Percentiles rank a stretch among this genome's conserved stretches.
Evolutionary conservation across 257 asterid genomes (phyloP).

Genomic region (Fraxinus excelsior): DNA sequence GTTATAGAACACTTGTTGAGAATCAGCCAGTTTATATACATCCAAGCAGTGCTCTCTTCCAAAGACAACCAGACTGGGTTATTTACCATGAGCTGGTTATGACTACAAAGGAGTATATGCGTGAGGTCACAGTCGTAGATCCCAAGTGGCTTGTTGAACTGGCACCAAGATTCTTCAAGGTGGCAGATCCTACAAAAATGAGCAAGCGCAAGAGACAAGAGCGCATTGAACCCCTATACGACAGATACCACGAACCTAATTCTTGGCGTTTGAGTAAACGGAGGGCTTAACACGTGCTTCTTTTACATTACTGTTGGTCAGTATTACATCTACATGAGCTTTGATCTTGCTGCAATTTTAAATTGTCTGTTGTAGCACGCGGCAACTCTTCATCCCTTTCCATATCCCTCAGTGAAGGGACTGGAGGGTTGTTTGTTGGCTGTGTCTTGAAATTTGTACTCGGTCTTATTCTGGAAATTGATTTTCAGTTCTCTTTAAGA

Average conservation of each 20-base stretch:
- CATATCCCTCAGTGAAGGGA: background rate
- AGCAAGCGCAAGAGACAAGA: conserved; percentile 99
- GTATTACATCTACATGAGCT: conserved; percentile 23
- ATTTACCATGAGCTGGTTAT: conserved; percentile 89
- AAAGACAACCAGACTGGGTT: conserved; percentile 96
- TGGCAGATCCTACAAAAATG: conserved; percentile 86
- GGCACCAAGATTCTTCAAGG: conserved; percentile 95
- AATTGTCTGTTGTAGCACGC: background rate
- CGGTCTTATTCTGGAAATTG: background rate
- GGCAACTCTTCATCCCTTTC: background rate
- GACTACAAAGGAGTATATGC: conserved; percentile 98
- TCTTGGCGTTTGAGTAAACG: conserved; percentile 97
- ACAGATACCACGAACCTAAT: conserved; percentile 91
- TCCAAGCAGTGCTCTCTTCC: conserved; percentile 94
- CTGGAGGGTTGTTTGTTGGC: background rate
- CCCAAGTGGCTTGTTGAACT: conserved; percentile 96
- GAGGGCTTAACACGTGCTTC: conserved; percentile 56
- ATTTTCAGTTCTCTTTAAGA: background rate
- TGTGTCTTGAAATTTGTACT: background rate
- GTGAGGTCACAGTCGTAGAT: conserved; percentile 86
- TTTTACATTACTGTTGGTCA: conserved; percentile 23
- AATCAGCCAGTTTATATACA: conserved; percentile 93
- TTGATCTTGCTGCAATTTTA: conserved; percentile 17
- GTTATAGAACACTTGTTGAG: conserved; percentile 81
- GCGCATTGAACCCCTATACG: conserved; percentile 90